Evolutionary conservation across 768 basidiomycete genomes (phyloP), one percentile per base, ranked within the genome.

Genomic region (Tricholoma saponaceum): DNA sequence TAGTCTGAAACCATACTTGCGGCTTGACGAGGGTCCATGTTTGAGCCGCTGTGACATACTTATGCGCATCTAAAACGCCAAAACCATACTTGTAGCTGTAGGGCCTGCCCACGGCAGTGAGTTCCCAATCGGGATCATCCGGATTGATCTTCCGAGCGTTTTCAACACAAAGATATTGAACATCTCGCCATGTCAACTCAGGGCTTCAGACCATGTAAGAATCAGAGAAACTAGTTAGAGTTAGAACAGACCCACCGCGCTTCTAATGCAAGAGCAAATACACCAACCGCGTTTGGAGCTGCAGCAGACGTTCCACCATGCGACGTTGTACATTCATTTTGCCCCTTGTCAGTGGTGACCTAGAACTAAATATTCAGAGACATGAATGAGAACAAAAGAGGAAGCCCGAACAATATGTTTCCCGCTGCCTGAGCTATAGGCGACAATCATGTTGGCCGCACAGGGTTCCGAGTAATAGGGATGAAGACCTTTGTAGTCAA

Each of bases 271-370:
- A 99, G 82, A 20, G 95, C 91, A 67, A 96, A 88, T 37, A 98
- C 91, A 25, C 94, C 97, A 13, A 87, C 95, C 23, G 94, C 97
- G 62, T 98, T 92, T 6, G 97, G 97, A 6, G 97, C 97, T 4
- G 97, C 97, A 22, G 97, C 97, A 14, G 96, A 98, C 1, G 97
- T 99, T 14, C 97, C 97, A 22, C 97, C 97, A 66, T 99, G 97
- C 0, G 75, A 80, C 39, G 76, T 79, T 1, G 95, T 82, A 70
- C 97, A 99, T 51, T 82, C 77, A 61, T 89, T 83, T 69, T 89
- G 81, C 8, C 95, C 95, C 47, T 89, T 87, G 68, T 98, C 97
- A 13, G 95, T 98, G 5, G 97, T 99, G 46, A 92, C 88, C 95
- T 98, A 66, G 16, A 25, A 50, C 55, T 13, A 51, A 57, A 46